Evolutionary conservation across 1,139 yeast genomes (phyloP).

Genomic region (Sugiyamaella novakii): DNA sequence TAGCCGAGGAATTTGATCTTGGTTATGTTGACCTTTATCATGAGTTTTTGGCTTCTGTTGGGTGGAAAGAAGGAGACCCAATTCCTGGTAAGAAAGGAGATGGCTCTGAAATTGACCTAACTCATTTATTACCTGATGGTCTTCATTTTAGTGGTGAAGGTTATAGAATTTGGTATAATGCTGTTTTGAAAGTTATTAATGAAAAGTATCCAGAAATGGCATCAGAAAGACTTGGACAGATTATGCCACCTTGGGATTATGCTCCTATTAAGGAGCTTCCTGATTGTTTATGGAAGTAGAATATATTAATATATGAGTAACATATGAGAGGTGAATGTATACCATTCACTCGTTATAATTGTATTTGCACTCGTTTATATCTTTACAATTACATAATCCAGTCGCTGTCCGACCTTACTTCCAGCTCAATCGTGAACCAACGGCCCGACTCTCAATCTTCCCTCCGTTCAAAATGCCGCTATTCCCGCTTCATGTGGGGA

Average conservation of each 20-base stretch:
- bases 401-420: too few relatives aligned
- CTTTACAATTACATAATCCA: too few relatives aligned
- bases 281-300: conserved; percentile 11
- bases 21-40: conserved; percentile 59
- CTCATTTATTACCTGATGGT: conserved; percentile 55
- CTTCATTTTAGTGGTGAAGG: conserved; percentile 67
- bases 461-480: too few relatives aligned
- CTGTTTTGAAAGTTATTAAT: conserved; percentile 44
- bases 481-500: too few relatives aligned
- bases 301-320: too few relatives aligned
- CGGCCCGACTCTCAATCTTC: too few relatives aligned
- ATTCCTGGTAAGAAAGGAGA: conserved; percentile 30
- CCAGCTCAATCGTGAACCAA: too few relatives aligned
- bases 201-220: conserved; percentile 48
- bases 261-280: conserved; percentile 10
- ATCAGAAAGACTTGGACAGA: conserved; percentile 36
- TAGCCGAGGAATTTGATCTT: conserved; percentile 51
- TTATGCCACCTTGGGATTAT: conserved; percentile 19
- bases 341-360: too few relatives aligned
- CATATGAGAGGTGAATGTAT: too few relatives aligned
- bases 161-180: conserved; percentile 53
- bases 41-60: conserved; percentile 43
- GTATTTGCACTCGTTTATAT: too few relatives aligned
- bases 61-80: conserved; percentile 26
- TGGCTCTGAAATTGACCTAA: conserved; percentile 27